Conservation (phyloP, 2,329 filamentous ascomycete species). For the Botrytis deweyae region DNA sequence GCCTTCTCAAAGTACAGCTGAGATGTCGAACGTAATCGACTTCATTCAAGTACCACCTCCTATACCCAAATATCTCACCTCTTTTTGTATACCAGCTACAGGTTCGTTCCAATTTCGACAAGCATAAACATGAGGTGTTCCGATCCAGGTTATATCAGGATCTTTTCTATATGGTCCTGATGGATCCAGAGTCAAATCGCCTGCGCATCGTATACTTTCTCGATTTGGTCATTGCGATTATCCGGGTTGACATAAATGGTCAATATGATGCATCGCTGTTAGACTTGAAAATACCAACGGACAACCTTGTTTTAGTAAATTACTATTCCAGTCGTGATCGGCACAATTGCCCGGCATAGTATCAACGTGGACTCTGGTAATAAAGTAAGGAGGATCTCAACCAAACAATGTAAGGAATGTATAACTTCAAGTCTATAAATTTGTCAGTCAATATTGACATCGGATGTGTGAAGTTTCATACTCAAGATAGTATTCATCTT, state of each 20-base stretch:
- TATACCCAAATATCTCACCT: slow-evolving; percentile 22
- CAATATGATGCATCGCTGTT: neutral
- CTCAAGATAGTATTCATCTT: slow-evolving; percentile 26
- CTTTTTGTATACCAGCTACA: slow-evolving; percentile 27
- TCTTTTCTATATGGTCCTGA: slow-evolving; percentile 23
- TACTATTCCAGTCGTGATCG: slow-evolving; percentile 13
- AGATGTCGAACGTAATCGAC: neutral
- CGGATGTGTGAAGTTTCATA: slow-evolving; percentile 12
- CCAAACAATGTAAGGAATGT: slow-evolving; percentile 30
- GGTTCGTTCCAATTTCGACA: slow-evolving; percentile 26
- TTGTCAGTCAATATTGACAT: neutral
- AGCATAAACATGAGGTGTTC: slow-evolving; percentile 27
- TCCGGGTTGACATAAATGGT: slow-evolving; percentile 18
- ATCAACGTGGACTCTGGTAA: neutral
- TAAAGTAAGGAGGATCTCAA: neutral
- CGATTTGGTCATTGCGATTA: slow-evolving; percentile 30
- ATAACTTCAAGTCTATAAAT: slow-evolving; percentile 26
- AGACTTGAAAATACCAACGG: slow-evolving; percentile 22
- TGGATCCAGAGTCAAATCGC: slow-evolving; percentile 27
- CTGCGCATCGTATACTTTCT: slow-evolving; percentile 28
- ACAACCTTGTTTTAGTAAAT: slow-evolving; percentile 20
- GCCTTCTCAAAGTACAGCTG: slow-evolving; percentile 57
- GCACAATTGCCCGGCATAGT: slow-evolving; percentile 25
- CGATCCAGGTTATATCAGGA: slow-evolving; percentile 22
- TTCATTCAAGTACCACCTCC: slow-evolving; percentile 13